Base-by-base conservation (phyloP, 2,329 filamentous ascomycete genomes). In the Beauveria bassiana region DNA sequence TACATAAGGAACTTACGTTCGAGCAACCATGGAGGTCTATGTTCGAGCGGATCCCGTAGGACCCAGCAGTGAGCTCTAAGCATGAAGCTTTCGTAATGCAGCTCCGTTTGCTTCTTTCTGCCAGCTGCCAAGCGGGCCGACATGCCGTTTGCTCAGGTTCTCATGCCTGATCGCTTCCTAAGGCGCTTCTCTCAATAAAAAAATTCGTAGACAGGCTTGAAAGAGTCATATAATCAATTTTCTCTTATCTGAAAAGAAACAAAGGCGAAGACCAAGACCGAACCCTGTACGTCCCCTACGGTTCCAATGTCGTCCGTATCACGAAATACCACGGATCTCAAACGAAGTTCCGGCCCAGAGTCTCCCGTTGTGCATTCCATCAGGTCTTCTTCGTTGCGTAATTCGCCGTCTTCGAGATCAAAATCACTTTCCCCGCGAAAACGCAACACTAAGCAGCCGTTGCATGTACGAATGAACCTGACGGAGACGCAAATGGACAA, bases 401-500 rank as follows among this genome's bases (percentile, higher is more conserved):
- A 43, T 9, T 53, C 58, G 5, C 40, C 53, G 14, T 55, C 40
- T 18, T 64, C 65, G 14, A 69, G 73, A 56, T 68, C 75, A 45
- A 70, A 69, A 20, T 75, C 75, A 2, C 68, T 70, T 2, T 75
- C 78, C 4, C 73, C 72, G 5, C 70, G 67, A 45, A 72, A 74
- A 58, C 70, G 71, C 2, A 66, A 67, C 22, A 60, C 65, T 20
- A 71, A 74, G 22, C 73, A 77, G 50, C 75, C 75, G 2, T 70
- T 81, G 22, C 75, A 78, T 45, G 74, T 81, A 34, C 77, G 78
- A 26, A 73, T 81, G 65, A 79, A 79, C 63, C 65, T 81, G 60
- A 81, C 78, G 5, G 77, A 81, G 51, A 75, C 73, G 0, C 78
- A 81, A 63, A 76, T 81, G 72, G 76, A 81, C 61, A 77, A 72